These are phyloP conservation scores for Phycomyces nitens DNA, from an alignment of 192 early-diverging fungal genomes.

Conservation along the genomic window DNA sequence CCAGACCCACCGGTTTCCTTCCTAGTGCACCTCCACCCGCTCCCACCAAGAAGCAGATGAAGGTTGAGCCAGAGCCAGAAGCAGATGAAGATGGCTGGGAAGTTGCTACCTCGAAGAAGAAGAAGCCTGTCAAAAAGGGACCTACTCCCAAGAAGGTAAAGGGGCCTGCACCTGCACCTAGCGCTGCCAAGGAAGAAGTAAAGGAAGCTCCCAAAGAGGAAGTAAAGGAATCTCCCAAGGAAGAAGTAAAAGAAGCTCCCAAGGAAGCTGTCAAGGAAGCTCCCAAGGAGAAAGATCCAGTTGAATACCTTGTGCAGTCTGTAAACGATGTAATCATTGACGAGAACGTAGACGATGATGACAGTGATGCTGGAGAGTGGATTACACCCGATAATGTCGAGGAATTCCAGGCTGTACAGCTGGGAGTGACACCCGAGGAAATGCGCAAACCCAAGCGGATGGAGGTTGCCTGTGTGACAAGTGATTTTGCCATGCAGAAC, in stretches of 20 bases:
- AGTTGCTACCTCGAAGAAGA: constrained; percentile 23
- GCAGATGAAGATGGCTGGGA: constrained; percentile 52
- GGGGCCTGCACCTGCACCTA: background rate
- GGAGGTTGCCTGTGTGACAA: constrained; percentile 84
- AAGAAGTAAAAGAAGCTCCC: constrained; percentile 31
- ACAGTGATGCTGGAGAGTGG: constrained; percentile 78
- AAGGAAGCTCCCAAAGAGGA: too few relatives aligned
- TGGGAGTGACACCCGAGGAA: constrained; percentile 47
- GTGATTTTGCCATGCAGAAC: constrained; percentile 97
- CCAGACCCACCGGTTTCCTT: constrained; percentile 17
- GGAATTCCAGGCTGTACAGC: constrained; percentile 57
- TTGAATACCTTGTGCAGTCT: constrained; percentile 26
- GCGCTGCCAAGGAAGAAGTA: background rate
- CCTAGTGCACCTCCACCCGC: constrained; percentile 26
- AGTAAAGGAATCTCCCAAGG: constrained; percentile 14
- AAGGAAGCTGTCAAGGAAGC: constrained; percentile 26
- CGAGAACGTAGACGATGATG: constrained; percentile 36
- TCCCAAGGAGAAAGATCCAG: constrained; percentile 11
- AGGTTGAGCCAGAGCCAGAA: constrained; percentile 11
- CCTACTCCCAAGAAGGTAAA: background rate
- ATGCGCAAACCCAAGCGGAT: constrained; percentile 36
- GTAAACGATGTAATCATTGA: constrained; percentile 16
- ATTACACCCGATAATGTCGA: constrained; percentile 90
- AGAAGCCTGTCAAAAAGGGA: background rate
- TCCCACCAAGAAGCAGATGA: constrained; percentile 2